Evolutionary conservation across 2,329 filamentous ascomycete species (phyloP), one percentile per base, ranked within the genome.

Genomic region (Stemphylium vesicarium): DNA sequence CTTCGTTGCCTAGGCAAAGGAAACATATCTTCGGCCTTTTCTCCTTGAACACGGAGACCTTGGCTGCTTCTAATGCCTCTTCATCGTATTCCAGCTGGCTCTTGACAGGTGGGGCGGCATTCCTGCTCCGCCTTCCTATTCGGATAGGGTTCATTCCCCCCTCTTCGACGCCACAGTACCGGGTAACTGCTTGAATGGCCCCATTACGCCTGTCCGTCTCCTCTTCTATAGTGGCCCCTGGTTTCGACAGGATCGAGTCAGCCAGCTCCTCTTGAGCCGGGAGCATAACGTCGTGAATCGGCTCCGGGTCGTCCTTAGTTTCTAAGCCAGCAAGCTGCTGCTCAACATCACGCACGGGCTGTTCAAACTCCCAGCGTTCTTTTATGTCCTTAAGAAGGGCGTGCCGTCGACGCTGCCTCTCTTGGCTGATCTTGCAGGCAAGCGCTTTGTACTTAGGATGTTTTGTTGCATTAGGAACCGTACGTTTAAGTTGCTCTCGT

Each of bases 11-110:
- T 46, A 64, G 15, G 43, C 42, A 62, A 43, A 56, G 31, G 36
- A 62, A 64, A 60, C 43, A 64, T 59, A 60, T 40, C 31, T 13
- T 60, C 26, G 26, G 62, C 41, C 52, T 62, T 35, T 47, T 56
- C n/a, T 62, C 47, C 37, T 59, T 60, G 38, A 45, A 62, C 13
- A 60, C 49, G 8, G 32, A 44, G 13, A 60, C 41, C 36, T 60
- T 50, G 22, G 61, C 56, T 50, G 35, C 50, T 58, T 64, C 51
- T 50, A 64, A 36, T 38, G 37, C 58, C 39, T 57, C 18, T 57
- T 57, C 33, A 10, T 58, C 18, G 13, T 43, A 36, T 15, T 44
- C 32, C 31, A 47, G 48, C 38, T 56, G 39, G 37, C 50, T 60
- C 50, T 56, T 60, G 15, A 13, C 16, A 20, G 45, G 32, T 35